Evolutionary conservation across 73 alveolate genomes (phyloP).

Genomic region (Effrenium voratum): DNA sequence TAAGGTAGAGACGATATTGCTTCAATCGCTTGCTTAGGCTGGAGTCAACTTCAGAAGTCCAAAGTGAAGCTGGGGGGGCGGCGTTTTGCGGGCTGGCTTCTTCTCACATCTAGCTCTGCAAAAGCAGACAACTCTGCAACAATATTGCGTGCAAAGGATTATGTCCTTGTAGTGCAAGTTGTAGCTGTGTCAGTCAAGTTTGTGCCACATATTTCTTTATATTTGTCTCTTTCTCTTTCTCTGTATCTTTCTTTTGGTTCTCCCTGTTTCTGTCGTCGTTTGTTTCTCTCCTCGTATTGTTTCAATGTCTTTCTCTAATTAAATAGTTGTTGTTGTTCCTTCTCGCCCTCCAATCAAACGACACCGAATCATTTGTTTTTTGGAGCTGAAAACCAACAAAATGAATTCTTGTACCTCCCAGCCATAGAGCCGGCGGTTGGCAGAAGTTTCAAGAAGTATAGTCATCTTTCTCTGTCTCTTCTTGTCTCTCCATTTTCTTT

Average conservation of each 20-base stretch:
- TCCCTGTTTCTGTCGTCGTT: neutral
- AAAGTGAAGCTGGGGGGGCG: constrained; percentile 14
- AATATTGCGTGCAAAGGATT: neutral
- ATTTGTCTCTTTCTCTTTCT: neutral
- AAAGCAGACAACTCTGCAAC: neutral
- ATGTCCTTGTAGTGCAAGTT: neutral
- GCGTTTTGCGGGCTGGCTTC: neutral
- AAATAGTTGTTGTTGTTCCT: too few species aligned
- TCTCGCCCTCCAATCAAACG: neutral
- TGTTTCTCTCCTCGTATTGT: neutral
- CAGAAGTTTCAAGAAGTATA: neutral
- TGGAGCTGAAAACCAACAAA: neutral
- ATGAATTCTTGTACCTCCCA: neutral
- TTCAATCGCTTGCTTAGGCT: neutral
- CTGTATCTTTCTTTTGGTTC: neutral
- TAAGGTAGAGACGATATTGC: neutral
- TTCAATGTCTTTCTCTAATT: too few species aligned
- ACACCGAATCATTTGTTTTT: neutral
- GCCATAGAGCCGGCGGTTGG: neutral
- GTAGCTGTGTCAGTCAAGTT: neutral
- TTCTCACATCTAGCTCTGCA: neutral
- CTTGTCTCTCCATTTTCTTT: too few species aligned
- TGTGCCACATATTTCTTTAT: too few species aligned
- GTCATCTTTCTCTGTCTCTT: neutral
- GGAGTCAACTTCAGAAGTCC: constrained; percentile 71